phyloP scores from a whole-genome alignment of 2,329 filamentous ascomycete genomes.

The Lachnellula subtilissima region DNA sequence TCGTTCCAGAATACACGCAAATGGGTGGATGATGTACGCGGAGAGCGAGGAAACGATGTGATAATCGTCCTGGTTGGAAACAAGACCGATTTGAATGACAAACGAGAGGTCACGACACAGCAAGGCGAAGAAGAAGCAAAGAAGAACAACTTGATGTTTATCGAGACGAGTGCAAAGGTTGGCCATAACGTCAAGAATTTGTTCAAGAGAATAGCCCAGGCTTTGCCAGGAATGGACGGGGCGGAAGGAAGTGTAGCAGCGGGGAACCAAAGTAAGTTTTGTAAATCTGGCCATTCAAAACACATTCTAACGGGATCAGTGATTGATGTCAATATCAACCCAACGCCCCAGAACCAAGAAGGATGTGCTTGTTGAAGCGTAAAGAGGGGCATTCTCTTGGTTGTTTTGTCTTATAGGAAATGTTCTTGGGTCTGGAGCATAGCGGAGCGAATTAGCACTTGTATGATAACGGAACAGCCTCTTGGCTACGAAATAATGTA shows the following conservation, averaged over 20 bases:
- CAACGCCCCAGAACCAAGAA: conserved; percentile 64
- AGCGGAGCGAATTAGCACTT: conserved; percentile 28
- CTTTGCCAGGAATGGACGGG: conserved; percentile 94
- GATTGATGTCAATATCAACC: conserved; percentile 89
- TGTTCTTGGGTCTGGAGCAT: conserved; percentile 30
- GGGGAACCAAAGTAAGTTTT: conserved; percentile 67
- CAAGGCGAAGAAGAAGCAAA: conserved; percentile 98
- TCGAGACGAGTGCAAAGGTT: conserved; percentile 96
- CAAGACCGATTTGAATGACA: conserved; percentile 98
- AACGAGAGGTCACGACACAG: conserved; percentile 91
- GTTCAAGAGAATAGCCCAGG: conserved; percentile 97
- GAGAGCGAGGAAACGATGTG: conserved; percentile 95
- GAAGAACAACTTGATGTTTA: conserved; percentile 97
- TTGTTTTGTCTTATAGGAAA: conserved; percentile 23
- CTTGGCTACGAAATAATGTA: conserved; percentile 15
- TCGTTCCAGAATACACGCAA: conserved; percentile 98
- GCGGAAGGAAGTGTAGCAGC: conserved; percentile 71
- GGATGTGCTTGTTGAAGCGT: conserved; percentile 60
- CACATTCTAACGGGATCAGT: conserved; percentile 47
- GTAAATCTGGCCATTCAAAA: neutral
- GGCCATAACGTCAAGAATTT: conserved; percentile 97
- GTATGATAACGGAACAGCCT: conserved; percentile 29
- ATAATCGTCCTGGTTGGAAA: conserved; percentile 98
- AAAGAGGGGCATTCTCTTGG: conserved; percentile 14
- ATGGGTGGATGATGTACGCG: conserved; percentile 98